phyloP scores from a whole-genome alignment of 192 early-diverging fungal genomes.

The Backusella macrospora region DNA sequence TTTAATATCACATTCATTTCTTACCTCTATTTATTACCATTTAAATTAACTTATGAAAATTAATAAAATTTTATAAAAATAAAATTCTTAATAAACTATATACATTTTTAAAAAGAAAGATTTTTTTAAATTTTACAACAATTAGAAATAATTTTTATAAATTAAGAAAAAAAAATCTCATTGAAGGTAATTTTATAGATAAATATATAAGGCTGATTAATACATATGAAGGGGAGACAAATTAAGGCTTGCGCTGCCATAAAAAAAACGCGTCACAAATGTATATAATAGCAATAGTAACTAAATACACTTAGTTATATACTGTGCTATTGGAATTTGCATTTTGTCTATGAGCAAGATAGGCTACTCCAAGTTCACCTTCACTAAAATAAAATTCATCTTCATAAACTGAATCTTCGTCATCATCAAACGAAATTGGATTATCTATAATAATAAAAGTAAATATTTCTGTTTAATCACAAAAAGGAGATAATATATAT shows the following conservation, averaged over 20 bases:
- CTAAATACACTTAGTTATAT: background rate
- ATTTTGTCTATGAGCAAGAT: conserved; percentile 11
- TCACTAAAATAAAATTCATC: conserved; percentile 18
- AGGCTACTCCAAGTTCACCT: conserved; percentile 16
- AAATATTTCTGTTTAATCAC: background rate
- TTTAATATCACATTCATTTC: no score
- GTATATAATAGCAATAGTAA: background rate
- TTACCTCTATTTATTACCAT: no score
- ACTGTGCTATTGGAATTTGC: background rate
- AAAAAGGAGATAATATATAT: background rate
- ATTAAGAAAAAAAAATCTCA: background rate
- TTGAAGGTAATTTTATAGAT: background rate
- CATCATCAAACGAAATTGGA: background rate
- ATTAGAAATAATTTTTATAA: background rate
- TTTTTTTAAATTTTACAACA: background rate
- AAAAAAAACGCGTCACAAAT: no score
- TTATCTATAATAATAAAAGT: background rate
- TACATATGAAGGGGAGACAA: background rate
- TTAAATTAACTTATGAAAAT: no score
- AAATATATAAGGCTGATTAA: background rate
- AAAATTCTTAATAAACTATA: no score
- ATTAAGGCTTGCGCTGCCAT: no score
- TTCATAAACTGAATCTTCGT: background rate
- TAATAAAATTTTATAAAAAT: no score
- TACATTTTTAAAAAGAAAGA: no score